Evolutionary conservation across 2,329 filamentous ascomycete species (phyloP).

Genomic region (Talaromyces albobiverticillius): DNA sequence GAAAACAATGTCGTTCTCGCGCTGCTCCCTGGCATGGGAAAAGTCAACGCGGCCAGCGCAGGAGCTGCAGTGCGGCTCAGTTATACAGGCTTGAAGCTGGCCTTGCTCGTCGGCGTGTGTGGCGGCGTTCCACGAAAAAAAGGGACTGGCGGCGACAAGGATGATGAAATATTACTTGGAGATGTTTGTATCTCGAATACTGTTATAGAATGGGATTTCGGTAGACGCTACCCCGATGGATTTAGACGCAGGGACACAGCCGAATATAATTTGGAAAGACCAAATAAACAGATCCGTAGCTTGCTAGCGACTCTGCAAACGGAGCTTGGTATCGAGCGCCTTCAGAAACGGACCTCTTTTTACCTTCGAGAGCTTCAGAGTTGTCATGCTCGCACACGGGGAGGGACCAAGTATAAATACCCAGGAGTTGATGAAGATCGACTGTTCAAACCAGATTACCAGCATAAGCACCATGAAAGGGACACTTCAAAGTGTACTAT

Average conservation of each 20-base stretch:
- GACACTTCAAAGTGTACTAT: too few species aligned
- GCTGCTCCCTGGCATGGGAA: not conserved
- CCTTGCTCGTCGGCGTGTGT: not conserved
- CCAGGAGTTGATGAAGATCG: not conserved
- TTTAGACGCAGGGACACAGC: too few species aligned
- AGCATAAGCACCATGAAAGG: not conserved
- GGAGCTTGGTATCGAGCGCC: not conserved
- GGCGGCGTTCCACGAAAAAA: not conserved
- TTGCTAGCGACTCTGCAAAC: not conserved
- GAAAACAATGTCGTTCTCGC: conserved; percentile 4
- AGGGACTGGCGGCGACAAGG: too few species aligned
- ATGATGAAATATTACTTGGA: too few species aligned
- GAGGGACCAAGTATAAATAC: too few species aligned
- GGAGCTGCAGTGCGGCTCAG: conserved; percentile 28
- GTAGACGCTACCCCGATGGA: too few species aligned
- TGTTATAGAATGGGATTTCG: too few species aligned
- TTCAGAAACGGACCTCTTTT: too few species aligned
- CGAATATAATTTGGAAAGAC: not conserved
- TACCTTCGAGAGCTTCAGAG: too few species aligned
- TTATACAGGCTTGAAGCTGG: conserved; percentile 18
- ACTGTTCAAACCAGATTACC: not conserved
- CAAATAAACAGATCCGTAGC: not conserved
- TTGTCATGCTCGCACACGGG: too few species aligned
- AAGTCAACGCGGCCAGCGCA: not conserved
- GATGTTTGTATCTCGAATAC: too few species aligned